A percentile compares a stretch with the other conserved stretches of the same genome.
Conservation (phyloP, 208 protist species). For the Polymyxa betae region DNA sequence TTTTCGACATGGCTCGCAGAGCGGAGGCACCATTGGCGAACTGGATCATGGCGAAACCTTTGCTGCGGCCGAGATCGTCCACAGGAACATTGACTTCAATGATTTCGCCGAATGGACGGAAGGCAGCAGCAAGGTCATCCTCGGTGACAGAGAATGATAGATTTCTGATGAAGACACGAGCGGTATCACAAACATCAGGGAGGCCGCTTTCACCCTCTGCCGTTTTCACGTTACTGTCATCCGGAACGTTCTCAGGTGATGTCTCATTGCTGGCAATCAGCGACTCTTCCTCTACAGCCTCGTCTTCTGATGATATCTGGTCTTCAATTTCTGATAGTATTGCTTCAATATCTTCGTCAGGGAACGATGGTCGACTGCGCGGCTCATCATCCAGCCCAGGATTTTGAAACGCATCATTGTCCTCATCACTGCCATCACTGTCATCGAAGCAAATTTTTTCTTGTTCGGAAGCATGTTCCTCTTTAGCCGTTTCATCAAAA, state of each 20-base stretch:
- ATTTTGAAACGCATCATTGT: slow-evolving; percentile 44
- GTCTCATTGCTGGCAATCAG: no score
- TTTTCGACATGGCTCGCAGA: neutral
- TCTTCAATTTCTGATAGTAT: no score
- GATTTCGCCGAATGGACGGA: neutral
- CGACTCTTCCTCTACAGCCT: neutral
- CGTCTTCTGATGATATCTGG: slow-evolving; percentile 37
- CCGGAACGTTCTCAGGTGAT: no score
- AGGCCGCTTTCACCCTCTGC: neutral
- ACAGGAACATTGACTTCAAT: slow-evolving; percentile 38
- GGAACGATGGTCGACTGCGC: neutral
- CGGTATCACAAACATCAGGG: slow-evolving; percentile 4
- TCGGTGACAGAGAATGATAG: slow-evolving; percentile 10
- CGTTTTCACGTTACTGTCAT: no score
- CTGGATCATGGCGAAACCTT: slow-evolving; percentile 12
- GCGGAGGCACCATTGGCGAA: slow-evolving; percentile 3
- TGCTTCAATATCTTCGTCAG: no score
- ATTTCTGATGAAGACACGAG: slow-evolving; percentile 17
- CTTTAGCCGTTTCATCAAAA: neutral
- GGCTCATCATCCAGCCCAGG: neutral
- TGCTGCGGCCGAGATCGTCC: slow-evolving; percentile 21
- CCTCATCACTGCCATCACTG: neutral
- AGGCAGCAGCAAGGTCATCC: neutral
- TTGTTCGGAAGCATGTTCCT: neutral
- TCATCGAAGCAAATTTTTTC: neutral